phyloP scores from a whole-genome alignment of 2,329 filamentous ascomycete genomes.

The Diplodia scrobiculata region DNA sequence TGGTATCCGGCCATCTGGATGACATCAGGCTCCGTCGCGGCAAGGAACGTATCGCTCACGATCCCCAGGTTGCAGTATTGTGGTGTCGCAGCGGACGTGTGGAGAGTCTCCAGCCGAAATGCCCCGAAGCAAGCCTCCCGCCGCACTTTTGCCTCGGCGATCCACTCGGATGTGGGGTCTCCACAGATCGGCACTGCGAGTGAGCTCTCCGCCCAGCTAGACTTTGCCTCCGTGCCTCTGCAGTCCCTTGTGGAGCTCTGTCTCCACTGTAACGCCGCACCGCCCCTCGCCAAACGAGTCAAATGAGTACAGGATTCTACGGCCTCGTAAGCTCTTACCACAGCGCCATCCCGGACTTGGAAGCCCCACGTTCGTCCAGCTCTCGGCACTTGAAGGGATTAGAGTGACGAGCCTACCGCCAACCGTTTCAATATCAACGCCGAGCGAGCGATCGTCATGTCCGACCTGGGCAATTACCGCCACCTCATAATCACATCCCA shows the following conservation, averaged over 20 bases:
- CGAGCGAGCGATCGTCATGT: constrained; percentile 3
- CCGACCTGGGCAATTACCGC: constrained; percentile 10
- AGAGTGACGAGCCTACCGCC: background rate
- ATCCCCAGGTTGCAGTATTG: background rate
- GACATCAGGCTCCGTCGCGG: background rate
- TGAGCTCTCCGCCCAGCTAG: constrained; percentile 9
- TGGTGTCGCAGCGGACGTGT: background rate
- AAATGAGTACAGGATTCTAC: background rate
- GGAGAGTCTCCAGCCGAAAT: constrained; percentile 14
- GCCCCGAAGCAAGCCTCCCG: constrained; percentile 21
- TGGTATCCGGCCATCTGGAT: background rate
- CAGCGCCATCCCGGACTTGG: background rate
- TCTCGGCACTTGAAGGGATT: background rate
- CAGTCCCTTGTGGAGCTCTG: constrained; percentile 16
- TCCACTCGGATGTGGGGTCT: constrained; percentile 21
- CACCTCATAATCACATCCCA: constrained; percentile 14
- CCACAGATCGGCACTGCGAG: constrained; percentile 22
- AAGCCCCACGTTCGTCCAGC: background rate
- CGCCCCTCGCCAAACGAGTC: background rate
- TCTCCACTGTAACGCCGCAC: constrained; percentile 9
- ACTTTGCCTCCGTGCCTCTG: constrained; percentile 1
- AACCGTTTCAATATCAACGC: background rate
- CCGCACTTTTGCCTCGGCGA: constrained; percentile 19
- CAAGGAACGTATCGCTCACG: background rate
- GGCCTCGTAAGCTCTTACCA: background rate